These are phyloP conservation scores for Lipomyces orientalis DNA, from an alignment of 805 yeast species.

Conservation along the genomic window DNA sequence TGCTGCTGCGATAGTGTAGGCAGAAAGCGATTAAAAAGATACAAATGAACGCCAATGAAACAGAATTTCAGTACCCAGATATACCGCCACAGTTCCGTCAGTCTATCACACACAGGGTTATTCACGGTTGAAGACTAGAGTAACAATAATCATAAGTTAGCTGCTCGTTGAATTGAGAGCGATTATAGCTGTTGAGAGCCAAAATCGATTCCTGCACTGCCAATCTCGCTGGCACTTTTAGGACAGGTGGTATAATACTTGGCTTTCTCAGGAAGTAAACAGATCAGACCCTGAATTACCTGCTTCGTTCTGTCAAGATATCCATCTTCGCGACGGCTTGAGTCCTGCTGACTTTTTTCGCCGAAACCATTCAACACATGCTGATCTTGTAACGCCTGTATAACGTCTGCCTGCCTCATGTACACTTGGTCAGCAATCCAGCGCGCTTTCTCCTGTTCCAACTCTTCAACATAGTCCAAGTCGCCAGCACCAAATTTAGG, in stretches of 20 bases:
- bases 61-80: background rate
- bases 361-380: background rate
- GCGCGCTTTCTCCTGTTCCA: background rate
- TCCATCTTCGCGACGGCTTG: background rate
- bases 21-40: background rate
- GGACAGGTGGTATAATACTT: constrained; percentile 24
- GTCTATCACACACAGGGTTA: background rate
- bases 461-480: constrained; percentile 10
- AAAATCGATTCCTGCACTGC: background rate
- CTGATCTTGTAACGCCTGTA: background rate
- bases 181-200: background rate
- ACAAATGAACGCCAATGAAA: background rate
- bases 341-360: background rate
- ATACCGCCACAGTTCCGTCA: background rate
- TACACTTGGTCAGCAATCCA: background rate
- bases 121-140: background rate
- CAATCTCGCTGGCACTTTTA: background rate
- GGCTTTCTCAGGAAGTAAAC: constrained; percentile 21
- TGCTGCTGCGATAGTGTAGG: background rate
- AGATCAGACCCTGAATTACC: constrained; percentile 21
- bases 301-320: constrained; percentile 3
- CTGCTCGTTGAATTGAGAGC: constrained; percentile 1
- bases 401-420: background rate
- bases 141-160: constrained; percentile 1
- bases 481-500: constrained; percentile 12